Base-by-base conservation (phyloP, 495 filamentous ascomycete genomes). In the Polyplosphaeria fusca region DNA sequence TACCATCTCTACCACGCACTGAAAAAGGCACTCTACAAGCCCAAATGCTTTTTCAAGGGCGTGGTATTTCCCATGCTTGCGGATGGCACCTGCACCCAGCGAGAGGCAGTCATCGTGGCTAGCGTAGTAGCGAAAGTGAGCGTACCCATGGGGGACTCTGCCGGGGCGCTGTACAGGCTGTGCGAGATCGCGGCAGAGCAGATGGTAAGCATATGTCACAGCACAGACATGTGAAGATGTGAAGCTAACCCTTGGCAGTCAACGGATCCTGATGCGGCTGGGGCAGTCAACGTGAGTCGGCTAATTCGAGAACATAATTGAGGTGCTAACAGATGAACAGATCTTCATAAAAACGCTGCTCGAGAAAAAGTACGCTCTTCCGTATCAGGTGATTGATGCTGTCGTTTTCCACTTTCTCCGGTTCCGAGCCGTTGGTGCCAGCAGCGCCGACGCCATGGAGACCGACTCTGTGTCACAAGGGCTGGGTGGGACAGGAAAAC, bases 291-390 rank as follows among this genome's bases (percentile, higher is more conserved):
- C 70, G n/a, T n/a, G n/a, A n/a, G n/a, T n/a, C n/a, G n/a, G n/a
- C n/a, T n/a, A n/a, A n/a, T n/a, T n/a, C n/a, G n/a, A n/a, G n/a
- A n/a, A n/a, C n/a, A n/a, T n/a, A n/a, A n/a, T n/a, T n/a, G n/a
- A n/a, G n/a, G n/a, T n/a, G n/a, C n/a, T n/a, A n/a, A n/a, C n/a
- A n/a, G n/a, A n/a, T n/a, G n/a, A n/a, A n/a, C n/a, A n/a, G n/a
- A 85, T 91, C 39, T 91, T 97, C 74, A 94, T 99, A 69, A 86
- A 87, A 55, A 82, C 86, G 16, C 82, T 99, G 47, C 74, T 99
- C 11, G 91, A 97, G 73, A 99, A 99, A 79, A 89, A 90, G 65
- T 97, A 99, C 62, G 93, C 93, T 1, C 77, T 98, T 19, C 93
- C 93, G 26, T 95, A 87, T 74, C 91, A 95, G 70, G 92, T 94